Evolutionary conservation across 768 basidiomycete species (phyloP), one percentile per base, ranked within the genome.

Genomic region (Goffeauzyma gilvescens): DNA sequence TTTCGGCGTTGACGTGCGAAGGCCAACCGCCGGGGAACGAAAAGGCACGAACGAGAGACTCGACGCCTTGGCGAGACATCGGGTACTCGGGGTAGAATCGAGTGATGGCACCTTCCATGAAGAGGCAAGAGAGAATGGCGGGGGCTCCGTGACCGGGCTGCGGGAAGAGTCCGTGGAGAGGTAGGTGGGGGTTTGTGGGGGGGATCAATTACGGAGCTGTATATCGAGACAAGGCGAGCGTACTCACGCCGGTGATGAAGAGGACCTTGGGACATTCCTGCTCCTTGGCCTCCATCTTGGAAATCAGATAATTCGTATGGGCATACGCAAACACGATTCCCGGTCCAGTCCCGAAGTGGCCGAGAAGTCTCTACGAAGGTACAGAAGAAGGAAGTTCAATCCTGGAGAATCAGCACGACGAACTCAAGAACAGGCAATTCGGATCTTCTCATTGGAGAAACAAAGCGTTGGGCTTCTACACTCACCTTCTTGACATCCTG

Each of bases 1-100:
- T 85, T 61, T 82, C 74, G 0, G 84, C 79, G 42, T 59, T 58
- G 32, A 60, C 69, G 48, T 66, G 73, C 69, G 77, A 80, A 5
- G 85, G 82, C 59, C 81, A 81, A 18, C 86, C 84, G 17, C 81
- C 79, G 0, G 85, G 85, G 36, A 71, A 73, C 35, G 78, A 81
- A 67, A 89, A 90, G 17, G 69, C 67, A 4, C 74, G 68, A 49
- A 85, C 73, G 51, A 87, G 76, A 41, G 71, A 73, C 35, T 74
- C 66, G 38, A 63, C 44, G 17, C 60, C 58, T 12, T 52, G 37
- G 20, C 49, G 35, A 20, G 46, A 59, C 55, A 64, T 58, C n/a
- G 62, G 55, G 57, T 67, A 67, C 40, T 66, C 45, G 8, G 65
- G 63, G 53, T 68, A 69, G 58, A 70, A 68, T 30, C 64, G 55